These are phyloP conservation scores for Loxodes magnus DNA, from an alignment of 73 alveolate genomes.

Conservation along the genomic window DNA sequence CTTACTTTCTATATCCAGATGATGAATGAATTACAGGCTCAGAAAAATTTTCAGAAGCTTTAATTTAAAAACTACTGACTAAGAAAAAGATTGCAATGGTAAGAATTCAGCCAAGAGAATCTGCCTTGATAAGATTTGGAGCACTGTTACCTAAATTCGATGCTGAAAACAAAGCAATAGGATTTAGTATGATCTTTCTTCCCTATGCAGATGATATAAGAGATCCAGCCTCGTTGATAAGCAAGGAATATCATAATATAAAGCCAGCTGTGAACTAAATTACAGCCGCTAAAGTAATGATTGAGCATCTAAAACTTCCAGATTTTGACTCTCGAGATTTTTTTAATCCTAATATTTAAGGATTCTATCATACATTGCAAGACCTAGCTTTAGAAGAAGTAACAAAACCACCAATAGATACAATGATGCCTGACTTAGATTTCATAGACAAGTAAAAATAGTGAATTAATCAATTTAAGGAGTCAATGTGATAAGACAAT, in stretches of 20 bases:
- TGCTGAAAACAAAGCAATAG: no score
- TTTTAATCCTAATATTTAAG: conserved; percentile 61
- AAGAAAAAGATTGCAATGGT: conserved; percentile 87
- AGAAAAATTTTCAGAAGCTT: conserved; percentile 78
- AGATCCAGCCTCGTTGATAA: conserved; percentile 28
- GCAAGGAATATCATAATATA: conserved; percentile 21
- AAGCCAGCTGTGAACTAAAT: conserved; percentile 34
- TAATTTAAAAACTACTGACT: conserved; percentile 67
- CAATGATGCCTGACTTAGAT: conserved; percentile 62
- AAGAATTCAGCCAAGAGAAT: conserved; percentile 89
- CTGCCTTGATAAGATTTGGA: conserved; percentile 80
- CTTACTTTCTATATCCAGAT: conserved; percentile 94
- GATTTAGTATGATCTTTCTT: conserved; percentile 51
- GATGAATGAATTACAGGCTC: conserved; percentile 83
- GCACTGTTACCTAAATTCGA: conserved; percentile 89
- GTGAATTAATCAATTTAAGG: conserved; percentile 43
- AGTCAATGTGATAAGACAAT: no score
- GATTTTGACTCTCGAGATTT: conserved; percentile 67
- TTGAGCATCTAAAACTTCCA: conserved; percentile 45
- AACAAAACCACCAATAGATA: conserved; percentile 53
- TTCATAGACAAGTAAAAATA: conserved; percentile 60
- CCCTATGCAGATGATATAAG: conserved; percentile 86
- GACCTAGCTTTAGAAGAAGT: conserved; percentile 72
- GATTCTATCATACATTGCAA: conserved; percentile 62
- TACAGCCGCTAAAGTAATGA: conserved; percentile 55